Evolutionary conservation across 2,329 filamentous ascomycete species (phyloP), one percentile per base, ranked within the genome.

Genomic region (Cercospora nicotianae): DNA sequence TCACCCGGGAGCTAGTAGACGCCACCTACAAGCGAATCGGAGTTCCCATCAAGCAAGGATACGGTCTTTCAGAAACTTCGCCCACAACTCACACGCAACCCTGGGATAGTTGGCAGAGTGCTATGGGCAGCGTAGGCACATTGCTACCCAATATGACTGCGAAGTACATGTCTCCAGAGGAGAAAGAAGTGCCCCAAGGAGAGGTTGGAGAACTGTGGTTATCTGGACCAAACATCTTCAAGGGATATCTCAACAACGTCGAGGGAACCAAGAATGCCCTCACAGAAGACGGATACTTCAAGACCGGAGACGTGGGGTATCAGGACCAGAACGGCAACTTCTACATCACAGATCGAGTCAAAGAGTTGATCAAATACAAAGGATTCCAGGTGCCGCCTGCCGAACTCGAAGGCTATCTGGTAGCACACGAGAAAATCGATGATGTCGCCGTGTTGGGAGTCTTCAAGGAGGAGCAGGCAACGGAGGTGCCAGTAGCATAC

Each of bases 31-130:
- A 86, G 20, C 87, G 93, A 7, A 87, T 95, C 67, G 88, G 88
- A 62, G 84, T 96, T 20, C 90, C 90, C 2, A 88, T 97, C 69
- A 97, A 97, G 83, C 94, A 98, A 80, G 94, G 92, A 18, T 98
- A 97, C 76, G 94, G 94, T 0, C 85, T 98, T 5, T 93, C 89
- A 5, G 94, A 98, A 82, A 96, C 93, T 13, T 90, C 90, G 28
- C 93, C 94, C 0, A 90, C 89, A 1, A 91, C 92, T 0, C 90
- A 93, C 73, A 87, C 87, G 9, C 92, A 80, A 79, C 82, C 85
- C 7, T 90, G 91, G 83, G 86, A 88, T 39, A 89, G 92, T 72
- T 97, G 93, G 92, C 83, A 88, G 69, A 88, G 85, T 60, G 88
- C 87, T 58, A 89, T 94, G 73, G 94, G 93, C 20, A 90, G 90